Conservation (phyloP, 371 early-diverging fungal species). For the Funneliformis caledonium region DNA sequence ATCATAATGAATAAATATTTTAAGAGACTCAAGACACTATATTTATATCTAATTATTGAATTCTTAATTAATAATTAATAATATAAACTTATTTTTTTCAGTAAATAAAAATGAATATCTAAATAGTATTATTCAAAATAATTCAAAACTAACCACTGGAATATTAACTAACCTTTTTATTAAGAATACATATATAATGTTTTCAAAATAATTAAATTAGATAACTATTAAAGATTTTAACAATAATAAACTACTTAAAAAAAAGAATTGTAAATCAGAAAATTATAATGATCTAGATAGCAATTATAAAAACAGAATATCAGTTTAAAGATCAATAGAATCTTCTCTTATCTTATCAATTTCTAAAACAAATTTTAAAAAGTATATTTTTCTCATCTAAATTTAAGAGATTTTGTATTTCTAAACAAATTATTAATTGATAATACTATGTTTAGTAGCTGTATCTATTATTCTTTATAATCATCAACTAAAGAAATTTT, state of each 20-base stretch:
- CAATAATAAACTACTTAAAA: neutral
- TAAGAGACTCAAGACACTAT: neutral
- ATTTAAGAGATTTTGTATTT: neutral
- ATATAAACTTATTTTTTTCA: neutral
- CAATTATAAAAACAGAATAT: neutral
- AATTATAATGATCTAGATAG: neutral
- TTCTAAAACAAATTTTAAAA: neutral
- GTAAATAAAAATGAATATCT: neutral
- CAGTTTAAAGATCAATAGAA: neutral
- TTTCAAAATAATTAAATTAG: neutral
- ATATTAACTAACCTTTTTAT: neutral
- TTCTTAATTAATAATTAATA: neutral
- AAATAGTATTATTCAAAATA: neutral
- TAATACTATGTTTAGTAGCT: neutral
- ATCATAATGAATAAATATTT: neutral
- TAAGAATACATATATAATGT: neutral
- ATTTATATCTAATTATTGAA: neutral
- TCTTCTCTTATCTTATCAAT: neutral
- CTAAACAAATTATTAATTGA: neutral
- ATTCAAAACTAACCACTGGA: neutral
- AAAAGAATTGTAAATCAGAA: neutral
- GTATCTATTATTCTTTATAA: neutral
- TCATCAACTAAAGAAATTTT: neutral
- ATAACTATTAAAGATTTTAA: neutral
- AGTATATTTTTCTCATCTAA: neutral